Evolutionary conservation across 2,329 filamentous ascomycete species (phyloP), one percentile per base, ranked within the genome.

Genomic region (Claviceps digitariae): DNA sequence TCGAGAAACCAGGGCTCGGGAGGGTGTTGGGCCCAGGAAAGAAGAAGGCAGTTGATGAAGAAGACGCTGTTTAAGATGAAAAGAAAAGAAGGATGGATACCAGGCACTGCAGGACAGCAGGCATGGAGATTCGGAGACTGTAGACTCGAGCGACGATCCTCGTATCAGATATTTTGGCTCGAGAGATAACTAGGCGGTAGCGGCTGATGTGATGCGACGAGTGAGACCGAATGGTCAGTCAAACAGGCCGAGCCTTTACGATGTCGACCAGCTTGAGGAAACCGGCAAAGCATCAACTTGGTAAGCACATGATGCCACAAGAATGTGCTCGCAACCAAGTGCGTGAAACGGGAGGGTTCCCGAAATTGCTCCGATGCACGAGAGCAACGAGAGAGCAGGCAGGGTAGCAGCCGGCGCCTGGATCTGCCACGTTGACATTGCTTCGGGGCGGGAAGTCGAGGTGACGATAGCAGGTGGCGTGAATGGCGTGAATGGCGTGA

Each of bases 301-400:
- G 20, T 27, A 29, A 36, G 31, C 48, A 44, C 48, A 46, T 21
- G 48, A 20, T 15, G 51, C 21, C 10, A 25, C 7, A 7, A 34
- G 36, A 23, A 25, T 3, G n/a, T 48, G 13, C 6, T 29, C 34
- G 34, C 31, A 20, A 21, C 40, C 17, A 47, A 50, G 52, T 17
- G 48, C 48, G 36, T 50, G 48, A 44, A 51, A 23, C 31, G 31
- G 29, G 20, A 23, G 29, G 29, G 5, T 44, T 20, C 23, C 38
- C 43, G 52, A 50, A 47, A 41, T 46, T 50, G 34, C 15, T 45
- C 50, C 50, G 48, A 47, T 48, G 41, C 52, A 48, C 41, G 41
- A 25, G 31, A 50, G 23, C 17, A 44, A 27, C 38, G 48, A 38
- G n/a, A 29, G 15, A 20, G 48, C 20, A 13, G 45, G 27, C 27